Base-by-base conservation (phyloP, 1,139 yeast genomes). In the Hyphopichia fennica region DNA sequence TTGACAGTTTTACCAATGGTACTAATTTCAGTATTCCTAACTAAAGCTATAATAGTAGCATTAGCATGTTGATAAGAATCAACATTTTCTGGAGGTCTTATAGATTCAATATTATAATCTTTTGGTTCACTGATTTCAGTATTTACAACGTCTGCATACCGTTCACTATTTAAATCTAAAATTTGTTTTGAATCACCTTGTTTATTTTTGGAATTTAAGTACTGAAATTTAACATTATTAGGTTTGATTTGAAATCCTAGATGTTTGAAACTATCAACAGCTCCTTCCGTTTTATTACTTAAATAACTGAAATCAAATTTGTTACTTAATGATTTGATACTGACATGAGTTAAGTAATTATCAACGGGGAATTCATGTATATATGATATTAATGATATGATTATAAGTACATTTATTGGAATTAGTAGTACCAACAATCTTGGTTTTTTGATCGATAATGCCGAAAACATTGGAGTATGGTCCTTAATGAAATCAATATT, bases 11-110 rank as follows among this genome's bases (percentile, higher is more conserved):
- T 52, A 0, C 77, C 58, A 14, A 87, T 72, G 1, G 63, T 72
- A 0, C 52, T 53, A 15, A 74, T 57, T 55, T 88, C 96, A 5
- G 73, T 54, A 56, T 87, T 86, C 43, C 90, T 67, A 10, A 85
- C 95, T 43, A 88, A 65, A 2, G 90, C 80, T 18, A 86, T 58
- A 37, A 88, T 73, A 0, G 96, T 85, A 2, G 96, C 96, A 53
- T 81, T 84, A 14, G 86, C 91, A 16, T 67, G 59, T 25, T 66
- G 51, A 48, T 78, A 81, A 2, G 44, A 45, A 3, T 52, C 52
- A 5, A 52, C 27, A 8, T 57, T 52, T 4, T 51, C 52, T 8
- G 75, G 74, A 2, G 78, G 69, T 30, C 75, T 58, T n/a, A 70
- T 56, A 1, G 53, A 35, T n/a, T 58, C 58, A 11, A 71, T 54